Percentiles rank a stretch among this genome's conserved stretches.
These are phyloP conservation scores for Myxozyma melibiosi DNA, from an alignment of 805 yeast genomes.

Conservation along the genomic window DNA sequence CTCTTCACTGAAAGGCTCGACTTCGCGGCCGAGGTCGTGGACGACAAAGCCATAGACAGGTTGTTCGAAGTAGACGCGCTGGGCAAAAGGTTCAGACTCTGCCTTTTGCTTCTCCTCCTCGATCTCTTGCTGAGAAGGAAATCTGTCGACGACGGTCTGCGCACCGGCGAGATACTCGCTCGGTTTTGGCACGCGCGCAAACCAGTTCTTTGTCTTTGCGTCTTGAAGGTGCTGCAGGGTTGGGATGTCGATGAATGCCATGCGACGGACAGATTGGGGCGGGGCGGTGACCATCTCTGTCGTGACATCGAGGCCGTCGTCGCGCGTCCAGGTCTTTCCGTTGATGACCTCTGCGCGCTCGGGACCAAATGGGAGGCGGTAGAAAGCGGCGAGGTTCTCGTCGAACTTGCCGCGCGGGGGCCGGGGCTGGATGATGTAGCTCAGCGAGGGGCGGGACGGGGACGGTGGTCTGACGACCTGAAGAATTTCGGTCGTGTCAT, in stretches of 20 bases:
- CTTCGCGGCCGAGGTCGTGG: conserved; percentile 70
- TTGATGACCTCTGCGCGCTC: conserved; percentile 59
- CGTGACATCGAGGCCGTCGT: conserved; percentile 57
- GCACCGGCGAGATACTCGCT: conserved; percentile 32
- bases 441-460: conserved; percentile 50
- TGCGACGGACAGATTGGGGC: conserved; percentile 57
- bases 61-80: background rate
- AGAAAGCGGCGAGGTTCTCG: conserved; percentile 60
- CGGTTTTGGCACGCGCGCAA: conserved; percentile 15
- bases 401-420: conserved; percentile 78
- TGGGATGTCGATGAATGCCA: conserved; percentile 77
- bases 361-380: conserved; percentile 71
- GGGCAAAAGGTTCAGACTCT: no score
- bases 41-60: conserved; percentile 54
- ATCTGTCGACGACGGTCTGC: conserved; percentile 35
- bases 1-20: conserved; percentile 50
- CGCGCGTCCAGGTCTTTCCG: conserved; percentile 60
- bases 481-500: no score
- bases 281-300: conserved; percentile 77
- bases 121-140: background rate
- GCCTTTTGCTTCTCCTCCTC: background rate
- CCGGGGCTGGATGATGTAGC: conserved; percentile 66
- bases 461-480: background rate
- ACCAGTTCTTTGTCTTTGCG: conserved; percentile 24
- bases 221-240: conserved; percentile 47